Base-by-base conservation (phyloP, 2,329 filamentous ascomycete genomes). In the Camillea tinctor region DNA sequence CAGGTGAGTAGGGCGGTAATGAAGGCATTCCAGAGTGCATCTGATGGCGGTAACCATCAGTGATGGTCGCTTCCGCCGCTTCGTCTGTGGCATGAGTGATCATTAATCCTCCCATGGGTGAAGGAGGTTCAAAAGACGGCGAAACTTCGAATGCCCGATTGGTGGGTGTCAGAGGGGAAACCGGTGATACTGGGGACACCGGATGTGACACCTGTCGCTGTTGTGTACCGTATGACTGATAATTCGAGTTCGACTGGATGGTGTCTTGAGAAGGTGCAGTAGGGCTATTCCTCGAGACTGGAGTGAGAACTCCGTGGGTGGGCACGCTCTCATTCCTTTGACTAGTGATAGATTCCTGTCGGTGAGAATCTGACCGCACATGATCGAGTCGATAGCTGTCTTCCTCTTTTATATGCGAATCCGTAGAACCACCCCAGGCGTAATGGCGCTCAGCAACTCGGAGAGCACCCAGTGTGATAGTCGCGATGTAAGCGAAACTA, bases 1-100 rank as follows among this genome's bases (percentile, higher is more conserved):
- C 67, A 6, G 73, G 74, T 3, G 70, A 66, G 54, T 76, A 76
- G 3, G 74, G 71, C 24, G 75, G 72, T 21, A 74, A 55, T 36
- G 64, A 67, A 8, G 67, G 62, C 52, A 68, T 66, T 17, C 60
- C 57, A 19, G 52, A 50, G 4, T 65, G 60, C 11, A 44, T 52
- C 26, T 51, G 64, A 23, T 65, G 65, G 36, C 69, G 62, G 56
- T 71, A 71, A 7, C 73, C 73, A 54, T 74, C 72, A 1, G 69
- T 69, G 22, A 72, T 68, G 15, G 73, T 69, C 48, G 69, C 65
- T 53, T 72, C 71, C 9, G 71, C 72, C 13, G 61, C 63, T 7
- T 60, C 50, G 6, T 72, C 68, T 13, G 58, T 23, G 23, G 60
- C 50, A 8, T 68, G 55, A 2, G 58, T 52, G 53, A 65, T 59